phyloP scores from a whole-genome alignment of 805 yeast species.

The Candida glaebosa region DNA sequence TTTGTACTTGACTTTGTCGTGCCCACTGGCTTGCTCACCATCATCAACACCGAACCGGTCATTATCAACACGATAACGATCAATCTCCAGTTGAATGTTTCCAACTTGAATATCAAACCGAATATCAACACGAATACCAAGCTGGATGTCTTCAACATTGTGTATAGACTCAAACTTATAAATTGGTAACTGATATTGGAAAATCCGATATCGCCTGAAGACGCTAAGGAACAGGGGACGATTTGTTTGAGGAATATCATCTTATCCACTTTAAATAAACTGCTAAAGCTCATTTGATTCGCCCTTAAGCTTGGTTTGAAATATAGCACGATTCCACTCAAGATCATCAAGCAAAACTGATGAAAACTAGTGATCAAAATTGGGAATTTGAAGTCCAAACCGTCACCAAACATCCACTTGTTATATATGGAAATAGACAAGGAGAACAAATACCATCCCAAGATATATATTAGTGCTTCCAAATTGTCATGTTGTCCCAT shows the following conservation, averaged over 20 bases:
- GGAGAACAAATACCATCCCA: conserved; percentile 72
- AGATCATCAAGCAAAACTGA: conserved; percentile 62
- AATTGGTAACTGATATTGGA: conserved; percentile 80
- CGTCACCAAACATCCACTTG: conserved; percentile 94
- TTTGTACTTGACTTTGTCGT: conserved; percentile 15
- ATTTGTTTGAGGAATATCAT: conserved; percentile 47
- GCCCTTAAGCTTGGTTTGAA: conserved; percentile 50
- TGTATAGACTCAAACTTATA: conserved; percentile 79
- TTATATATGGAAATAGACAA: conserved; percentile 75
- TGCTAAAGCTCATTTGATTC: conserved; percentile 4
- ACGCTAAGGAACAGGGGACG: conserved; percentile 81
- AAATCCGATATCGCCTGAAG: conserved; percentile 91
- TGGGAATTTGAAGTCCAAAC: conserved; percentile 79
- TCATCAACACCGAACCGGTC: conserved; percentile 81
- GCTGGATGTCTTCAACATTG: conserved; percentile 89
- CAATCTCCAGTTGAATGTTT: conserved; percentile 65
- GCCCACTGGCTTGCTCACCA: conserved; percentile 53
- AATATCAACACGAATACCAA: conserved; percentile 86
- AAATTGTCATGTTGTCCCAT: neutral
- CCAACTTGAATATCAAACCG: conserved; percentile 79
- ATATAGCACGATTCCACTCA: conserved; percentile 48
- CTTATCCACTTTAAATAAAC: conserved; percentile 18
- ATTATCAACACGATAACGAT: conserved; percentile 69
- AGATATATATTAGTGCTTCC: conserved; percentile 28
- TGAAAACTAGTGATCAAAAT: conserved; percentile 81